phyloP scores from a whole-genome alignment of 495 filamentous ascomycete species.

The Xylaria sp. region DNA sequence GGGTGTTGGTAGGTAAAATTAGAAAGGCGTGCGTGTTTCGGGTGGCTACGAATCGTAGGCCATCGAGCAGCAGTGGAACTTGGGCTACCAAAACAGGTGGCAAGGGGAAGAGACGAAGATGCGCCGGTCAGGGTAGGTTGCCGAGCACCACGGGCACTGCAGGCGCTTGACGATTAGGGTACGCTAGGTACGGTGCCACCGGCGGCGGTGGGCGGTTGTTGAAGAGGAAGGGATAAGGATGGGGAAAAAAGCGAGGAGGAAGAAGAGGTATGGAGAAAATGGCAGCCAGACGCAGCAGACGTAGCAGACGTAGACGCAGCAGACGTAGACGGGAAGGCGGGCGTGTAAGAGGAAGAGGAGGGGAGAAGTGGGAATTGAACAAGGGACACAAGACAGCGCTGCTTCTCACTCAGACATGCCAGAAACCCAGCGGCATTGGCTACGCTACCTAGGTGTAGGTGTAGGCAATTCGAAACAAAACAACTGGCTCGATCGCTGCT shows the following conservation, averaged over 20 bases:
- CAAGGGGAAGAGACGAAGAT: slow-evolving; percentile 16
- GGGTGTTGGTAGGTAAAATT: slow-evolving; percentile 22
- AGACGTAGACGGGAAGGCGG: slow-evolving; percentile 12
- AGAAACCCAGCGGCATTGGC: slow-evolving; percentile 3
- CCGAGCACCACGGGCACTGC: background rate
- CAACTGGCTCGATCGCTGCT: slow-evolving; percentile 13
- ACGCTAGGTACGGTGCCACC: slow-evolving; percentile 23
- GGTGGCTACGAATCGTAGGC: slow-evolving; percentile 27
- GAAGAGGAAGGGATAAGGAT: slow-evolving; percentile 27
- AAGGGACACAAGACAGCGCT: background rate
- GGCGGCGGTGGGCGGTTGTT: slow-evolving; percentile 22
- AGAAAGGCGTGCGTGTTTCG: slow-evolving; percentile 29
- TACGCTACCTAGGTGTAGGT: slow-evolving; percentile 1
- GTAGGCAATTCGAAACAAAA: slow-evolving; percentile 18
- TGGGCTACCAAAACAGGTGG: slow-evolving; percentile 10
- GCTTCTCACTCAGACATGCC: slow-evolving; percentile 14
- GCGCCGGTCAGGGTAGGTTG: slow-evolving; percentile 19
- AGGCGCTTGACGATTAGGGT: slow-evolving; percentile 17
- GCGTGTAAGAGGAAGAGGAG: slow-evolving; percentile 22
- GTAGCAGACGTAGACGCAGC: too few species aligned
- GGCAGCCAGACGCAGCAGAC: slow-evolving; percentile 15
- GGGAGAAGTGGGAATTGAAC: background rate
- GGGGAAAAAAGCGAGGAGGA: slow-evolving; percentile 26
- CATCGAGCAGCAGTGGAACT: slow-evolving; percentile 22
- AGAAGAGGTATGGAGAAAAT: slow-evolving; percentile 1